A percentile compares a stretch with the other conserved stretches of the same genome.
Conservation (phyloP, 345 rosid species). For the Eucalyptus curtisii region DNA sequence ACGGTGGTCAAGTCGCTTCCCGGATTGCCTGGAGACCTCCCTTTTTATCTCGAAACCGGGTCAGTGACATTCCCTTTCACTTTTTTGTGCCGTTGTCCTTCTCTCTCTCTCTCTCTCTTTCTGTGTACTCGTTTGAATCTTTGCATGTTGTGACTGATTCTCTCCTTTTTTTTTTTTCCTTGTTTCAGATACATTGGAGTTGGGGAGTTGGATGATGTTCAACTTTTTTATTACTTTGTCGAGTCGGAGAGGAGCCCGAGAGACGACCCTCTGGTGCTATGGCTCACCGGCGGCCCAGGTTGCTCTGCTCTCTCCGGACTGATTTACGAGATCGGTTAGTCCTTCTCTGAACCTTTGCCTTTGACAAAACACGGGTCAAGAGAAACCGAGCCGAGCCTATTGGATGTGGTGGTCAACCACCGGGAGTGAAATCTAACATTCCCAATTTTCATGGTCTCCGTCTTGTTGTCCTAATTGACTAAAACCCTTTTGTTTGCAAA, state of each 20-base stretch:
- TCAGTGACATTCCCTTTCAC: not conserved
- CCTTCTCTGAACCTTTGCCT: no score
- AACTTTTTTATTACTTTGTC: constrained; percentile 8
- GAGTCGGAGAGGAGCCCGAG: constrained; percentile 7
- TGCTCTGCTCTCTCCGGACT: constrained; percentile 12
- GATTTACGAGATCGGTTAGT: constrained; percentile 2
- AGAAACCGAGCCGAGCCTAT: not conserved
- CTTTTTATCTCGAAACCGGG: constrained; percentile 14
- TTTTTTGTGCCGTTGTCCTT: no score
- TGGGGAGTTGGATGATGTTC: constrained; percentile 5
- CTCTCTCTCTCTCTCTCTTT: not conserved
- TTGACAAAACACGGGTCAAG: not conserved
- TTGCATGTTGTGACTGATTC: not conserved
- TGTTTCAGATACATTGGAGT: constrained; percentile 7
- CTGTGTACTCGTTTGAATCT: not conserved
- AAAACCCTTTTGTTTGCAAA: not conserved
- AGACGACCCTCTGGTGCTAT: constrained; percentile 10
- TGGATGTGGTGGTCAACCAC: not conserved
- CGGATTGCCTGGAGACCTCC: constrained; percentile 4
- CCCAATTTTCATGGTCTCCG: not conserved
- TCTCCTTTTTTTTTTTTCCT: not conserved
- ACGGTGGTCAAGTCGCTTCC: constrained; percentile 2
- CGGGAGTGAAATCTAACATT: not conserved
- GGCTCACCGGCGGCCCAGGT: constrained; percentile 22
- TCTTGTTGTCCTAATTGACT: not conserved